phyloP scores from a whole-genome alignment of 1,139 yeast species.

The Ashbya aceris region DNA sequence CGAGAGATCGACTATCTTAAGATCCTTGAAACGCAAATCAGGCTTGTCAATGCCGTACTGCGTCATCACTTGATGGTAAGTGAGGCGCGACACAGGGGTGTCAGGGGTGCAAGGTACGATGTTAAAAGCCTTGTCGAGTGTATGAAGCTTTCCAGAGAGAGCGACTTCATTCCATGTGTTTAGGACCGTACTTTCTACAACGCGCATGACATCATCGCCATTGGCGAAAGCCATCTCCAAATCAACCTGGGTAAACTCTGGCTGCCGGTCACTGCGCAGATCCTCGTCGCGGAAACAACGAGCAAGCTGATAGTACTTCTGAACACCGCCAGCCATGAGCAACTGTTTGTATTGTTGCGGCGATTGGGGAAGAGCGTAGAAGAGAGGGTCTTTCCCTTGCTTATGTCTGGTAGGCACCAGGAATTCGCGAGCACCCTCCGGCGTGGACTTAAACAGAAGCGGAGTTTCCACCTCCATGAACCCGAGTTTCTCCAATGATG shows the following conservation, averaged over 20 bases:
- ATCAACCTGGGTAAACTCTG: conserved; percentile 94
- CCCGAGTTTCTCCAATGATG: conserved; percentile 36
- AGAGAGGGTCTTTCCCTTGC: conserved; percentile 33
- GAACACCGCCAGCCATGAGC: conserved; percentile 87
- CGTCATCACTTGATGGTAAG: conserved; percentile 60
- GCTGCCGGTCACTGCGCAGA: conserved; percentile 88
- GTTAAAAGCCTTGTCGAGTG: conserved; percentile 20
- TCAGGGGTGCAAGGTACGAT: conserved; percentile 21
- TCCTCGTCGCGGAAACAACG: conserved; percentile 95
- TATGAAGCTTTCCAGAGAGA: conserved; percentile 15
- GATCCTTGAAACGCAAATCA: conserved; percentile 55
- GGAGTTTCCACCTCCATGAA: conserved; percentile 93
- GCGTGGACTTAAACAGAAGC: conserved; percentile 83
- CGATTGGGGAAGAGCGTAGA: conserved; percentile 91
- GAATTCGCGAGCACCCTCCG: conserved; percentile 96
- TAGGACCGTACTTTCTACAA: conserved; percentile 51
- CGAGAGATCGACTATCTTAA: conserved; percentile 44
- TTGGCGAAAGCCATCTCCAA: conserved; percentile 83
- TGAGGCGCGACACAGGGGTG: conserved; percentile 37
- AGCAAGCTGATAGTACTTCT: conserved; percentile 82
- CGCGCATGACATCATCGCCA: conserved; percentile 55
- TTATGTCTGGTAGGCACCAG: conserved; percentile 71
- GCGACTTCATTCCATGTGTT: conserved; percentile 43
- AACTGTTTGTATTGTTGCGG: conserved; percentile 97
- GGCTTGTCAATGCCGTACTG: conserved; percentile 92